These are phyloP conservation scores for Neonectria neomacrospora DNA, from an alignment of 2,329 filamentous ascomycete species.

Conservation along the genomic window DNA sequence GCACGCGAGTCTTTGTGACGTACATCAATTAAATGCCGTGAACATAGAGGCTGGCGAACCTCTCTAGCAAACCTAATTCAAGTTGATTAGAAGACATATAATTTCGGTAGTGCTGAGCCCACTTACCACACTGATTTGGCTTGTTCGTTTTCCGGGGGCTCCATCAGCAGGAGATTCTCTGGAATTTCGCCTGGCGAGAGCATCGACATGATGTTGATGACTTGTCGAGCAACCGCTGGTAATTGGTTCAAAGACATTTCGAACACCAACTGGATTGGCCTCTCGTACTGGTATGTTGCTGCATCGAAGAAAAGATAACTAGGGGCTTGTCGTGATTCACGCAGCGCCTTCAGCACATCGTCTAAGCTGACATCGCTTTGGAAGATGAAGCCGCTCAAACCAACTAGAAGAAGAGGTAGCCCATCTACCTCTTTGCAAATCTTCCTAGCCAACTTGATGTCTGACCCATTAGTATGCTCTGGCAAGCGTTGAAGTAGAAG, in stretches of 20 bases:
- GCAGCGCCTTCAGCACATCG: not conserved
- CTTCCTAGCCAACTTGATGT: not conserved
- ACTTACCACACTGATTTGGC: not conserved
- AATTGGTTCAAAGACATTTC: conserved; percentile 1
- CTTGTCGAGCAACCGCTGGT: not conserved
- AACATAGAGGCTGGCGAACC: not conserved
- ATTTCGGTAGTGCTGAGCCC: not conserved
- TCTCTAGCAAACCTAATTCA: not conserved
- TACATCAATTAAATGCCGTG: not conserved
- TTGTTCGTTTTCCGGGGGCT: not conserved
- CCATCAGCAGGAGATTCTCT: not conserved
- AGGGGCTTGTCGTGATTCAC: not conserved
- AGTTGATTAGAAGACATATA: not conserved
- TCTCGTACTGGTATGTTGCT: not conserved
- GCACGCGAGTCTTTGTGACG: not conserved
- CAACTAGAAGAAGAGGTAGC: conserved; percentile 4
- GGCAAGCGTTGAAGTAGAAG: not conserved
- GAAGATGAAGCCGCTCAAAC: conserved; percentile 1
- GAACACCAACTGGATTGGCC: conserved; percentile 1
- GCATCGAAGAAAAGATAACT: not conserved
- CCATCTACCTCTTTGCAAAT: conserved; percentile 6
- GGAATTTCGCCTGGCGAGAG: not conserved
- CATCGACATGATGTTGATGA: conserved; percentile 8
- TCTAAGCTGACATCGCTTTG: not conserved
- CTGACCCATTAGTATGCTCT: not conserved